Evolutionary conservation across 345 rosid species (phyloP).

Genomic region (Cardamine occulta): DNA sequence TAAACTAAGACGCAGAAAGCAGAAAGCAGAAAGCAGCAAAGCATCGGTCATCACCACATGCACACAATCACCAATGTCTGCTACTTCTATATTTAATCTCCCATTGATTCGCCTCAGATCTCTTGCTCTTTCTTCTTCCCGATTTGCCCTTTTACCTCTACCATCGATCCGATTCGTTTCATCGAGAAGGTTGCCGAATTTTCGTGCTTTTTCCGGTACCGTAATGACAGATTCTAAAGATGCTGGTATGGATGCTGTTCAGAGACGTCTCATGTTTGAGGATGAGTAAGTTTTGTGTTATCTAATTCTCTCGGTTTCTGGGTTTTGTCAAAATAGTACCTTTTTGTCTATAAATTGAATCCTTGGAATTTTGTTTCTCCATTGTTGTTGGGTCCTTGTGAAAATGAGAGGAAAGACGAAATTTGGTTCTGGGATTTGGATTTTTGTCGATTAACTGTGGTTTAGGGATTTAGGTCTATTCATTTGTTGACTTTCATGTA

Average conservation of each 20-base stretch:
- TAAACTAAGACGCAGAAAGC: constrained; percentile 30
- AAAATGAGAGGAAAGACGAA: constrained; percentile 1
- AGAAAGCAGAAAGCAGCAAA: not conserved
- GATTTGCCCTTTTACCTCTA: constrained; percentile 19
- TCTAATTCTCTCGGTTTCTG: not conserved
- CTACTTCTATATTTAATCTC: constrained; percentile 42
- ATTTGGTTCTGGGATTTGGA: constrained; percentile 11
- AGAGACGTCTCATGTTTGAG: constrained; percentile 98
- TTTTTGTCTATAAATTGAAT: constrained; percentile 1
- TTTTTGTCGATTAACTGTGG: not conserved
- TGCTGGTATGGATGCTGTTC: constrained; percentile 97
- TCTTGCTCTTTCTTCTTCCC: constrained; percentile 29
- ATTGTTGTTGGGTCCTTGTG: not conserved
- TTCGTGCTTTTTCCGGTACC: constrained; percentile 24
- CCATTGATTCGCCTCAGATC: constrained; percentile 46
- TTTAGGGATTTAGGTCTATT: constrained; percentile 10
- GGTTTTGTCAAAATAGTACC: constrained; percentile 15
- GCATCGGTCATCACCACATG: constrained; percentile 34
- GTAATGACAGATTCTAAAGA: constrained; percentile 59
- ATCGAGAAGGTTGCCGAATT: constrained; percentile 38
- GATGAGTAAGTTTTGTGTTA: constrained; percentile 62
- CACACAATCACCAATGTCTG: constrained; percentile 30
- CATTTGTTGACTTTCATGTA: not conserved
- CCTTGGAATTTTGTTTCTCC: not conserved
- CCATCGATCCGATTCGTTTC: constrained; percentile 18